Percentiles rank a stretch among this genome's conserved stretches.
phyloP scores from a whole-genome alignment of 1,139 yeast genomes.

The Arxiozyma slooffiae region DNA sequence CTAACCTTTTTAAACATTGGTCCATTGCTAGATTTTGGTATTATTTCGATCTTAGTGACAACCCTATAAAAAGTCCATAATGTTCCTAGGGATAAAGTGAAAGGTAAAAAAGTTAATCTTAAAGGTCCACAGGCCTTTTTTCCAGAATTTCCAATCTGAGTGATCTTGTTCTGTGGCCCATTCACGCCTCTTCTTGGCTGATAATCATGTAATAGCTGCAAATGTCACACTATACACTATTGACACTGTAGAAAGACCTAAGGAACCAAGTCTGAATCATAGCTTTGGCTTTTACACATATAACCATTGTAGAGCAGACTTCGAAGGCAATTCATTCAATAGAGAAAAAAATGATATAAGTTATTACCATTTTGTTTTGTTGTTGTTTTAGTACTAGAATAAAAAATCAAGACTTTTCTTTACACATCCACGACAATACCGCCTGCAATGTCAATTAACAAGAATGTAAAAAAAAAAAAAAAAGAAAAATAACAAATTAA shows the following conservation, averaged over 20 bases:
- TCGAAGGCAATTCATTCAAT: conserved; percentile 6
- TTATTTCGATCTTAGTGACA: conserved; percentile 21
- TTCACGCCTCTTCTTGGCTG: conserved; percentile 15
- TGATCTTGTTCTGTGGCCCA: conserved; percentile 12
- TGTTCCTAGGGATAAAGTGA: conserved; percentile 22
- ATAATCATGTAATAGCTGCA: conserved; percentile 22
- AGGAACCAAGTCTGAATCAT: conserved; percentile 16
- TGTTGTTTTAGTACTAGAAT: too few relatives aligned
- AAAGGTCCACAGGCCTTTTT: conserved; percentile 18
- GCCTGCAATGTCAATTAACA: too few relatives aligned
- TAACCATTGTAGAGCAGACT: conserved; percentile 17
- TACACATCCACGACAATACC: not conserved
- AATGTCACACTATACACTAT: conserved; percentile 24
- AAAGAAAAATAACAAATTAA: too few relatives aligned
- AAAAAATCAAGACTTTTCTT: not conserved
- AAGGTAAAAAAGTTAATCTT: conserved; percentile 22
- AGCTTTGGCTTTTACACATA: conserved; percentile 9
- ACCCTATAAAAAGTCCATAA: conserved; percentile 22
- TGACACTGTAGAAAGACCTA: conserved; percentile 22
- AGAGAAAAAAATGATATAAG: conserved; percentile 43
- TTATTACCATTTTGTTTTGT: not conserved
- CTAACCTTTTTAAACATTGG: conserved; percentile 21
- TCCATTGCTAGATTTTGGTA: conserved; percentile 13
- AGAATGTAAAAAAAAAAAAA: too few relatives aligned
- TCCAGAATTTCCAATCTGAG: conserved; percentile 4